Evolutionary conservation across 352 stramenopile genomes (phyloP).

Genomic region (Phytopythium cucurbitacearum): DNA sequence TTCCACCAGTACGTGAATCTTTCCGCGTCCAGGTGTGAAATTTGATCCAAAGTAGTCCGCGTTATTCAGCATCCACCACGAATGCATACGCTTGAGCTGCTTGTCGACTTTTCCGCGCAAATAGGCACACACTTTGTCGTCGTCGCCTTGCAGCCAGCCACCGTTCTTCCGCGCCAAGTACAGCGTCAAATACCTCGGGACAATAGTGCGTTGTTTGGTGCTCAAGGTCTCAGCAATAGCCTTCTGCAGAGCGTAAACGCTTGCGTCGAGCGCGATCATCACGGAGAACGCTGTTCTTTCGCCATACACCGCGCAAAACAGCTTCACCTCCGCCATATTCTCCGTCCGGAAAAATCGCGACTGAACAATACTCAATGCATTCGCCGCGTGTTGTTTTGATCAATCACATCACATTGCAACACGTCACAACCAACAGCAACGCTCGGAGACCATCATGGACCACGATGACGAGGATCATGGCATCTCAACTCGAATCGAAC

Average conservation of each 20-base stretch:
- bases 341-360: too few relatives aligned
- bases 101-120: slow-evolving; percentile 10
- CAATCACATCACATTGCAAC: too few relatives aligned
- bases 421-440: too few relatives aligned
- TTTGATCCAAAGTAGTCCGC: slow-evolving; percentile 6
- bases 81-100: slow-evolving; percentile 9
- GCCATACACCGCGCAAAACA: slow-evolving; percentile 17
- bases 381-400: too few relatives aligned
- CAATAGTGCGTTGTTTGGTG: background rate
- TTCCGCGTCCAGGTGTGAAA: background rate
- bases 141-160: slow-evolving; percentile 14
- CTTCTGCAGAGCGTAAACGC: slow-evolving; percentile 18
- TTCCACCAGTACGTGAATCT: background rate
- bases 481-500: too few relatives aligned
- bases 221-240: slow-evolving; percentile 7
- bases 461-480: too few relatives aligned
- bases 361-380: too few relatives aligned
- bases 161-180: slow-evolving; percentile 20
- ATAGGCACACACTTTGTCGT: slow-evolving; percentile 3
- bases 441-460: too few relatives aligned
- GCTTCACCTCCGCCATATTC: slow-evolving; percentile 9
- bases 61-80: slow-evolving; percentile 13
- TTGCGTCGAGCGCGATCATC: slow-evolving; percentile 13
- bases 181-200: slow-evolving; percentile 6
- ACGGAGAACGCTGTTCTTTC: slow-evolving; percentile 18